These are phyloP conservation scores for Lumnitzera racemosa DNA, from an alignment of 345 rosid genomes.

Conservation along the genomic window DNA sequence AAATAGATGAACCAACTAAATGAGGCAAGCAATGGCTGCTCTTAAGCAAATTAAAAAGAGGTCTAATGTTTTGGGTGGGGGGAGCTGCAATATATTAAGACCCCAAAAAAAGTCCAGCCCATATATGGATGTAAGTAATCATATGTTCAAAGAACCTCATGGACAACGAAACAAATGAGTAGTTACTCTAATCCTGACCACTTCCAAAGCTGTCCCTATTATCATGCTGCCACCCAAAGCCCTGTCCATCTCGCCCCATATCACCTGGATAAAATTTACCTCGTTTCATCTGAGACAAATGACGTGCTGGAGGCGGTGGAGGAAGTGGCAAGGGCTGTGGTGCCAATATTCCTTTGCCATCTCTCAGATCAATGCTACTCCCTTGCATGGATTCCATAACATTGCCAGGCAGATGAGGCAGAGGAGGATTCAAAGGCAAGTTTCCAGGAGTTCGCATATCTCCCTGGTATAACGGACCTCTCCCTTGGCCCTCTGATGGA, in stretches of 20 bases:
- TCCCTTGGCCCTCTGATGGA: slow-evolving; percentile 34
- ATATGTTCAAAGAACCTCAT: neutral
- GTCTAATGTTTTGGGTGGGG: neutral
- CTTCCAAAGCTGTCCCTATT: slow-evolving; percentile 57
- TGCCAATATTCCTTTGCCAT: slow-evolving; percentile 44
- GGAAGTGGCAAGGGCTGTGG: slow-evolving; percentile 38
- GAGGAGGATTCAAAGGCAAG: slow-evolving; percentile 32
- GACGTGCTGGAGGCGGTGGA: slow-evolving; percentile 32
- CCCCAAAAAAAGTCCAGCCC: no score
- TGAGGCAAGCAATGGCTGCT: neutral
- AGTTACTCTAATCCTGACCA: slow-evolving; percentile 36
- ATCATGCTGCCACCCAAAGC: slow-evolving; percentile 74
- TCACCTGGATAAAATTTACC: slow-evolving; percentile 47
- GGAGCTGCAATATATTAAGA: no score
- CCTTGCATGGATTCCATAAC: slow-evolving; percentile 38
- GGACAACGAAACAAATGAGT: slow-evolving; percentile 8
- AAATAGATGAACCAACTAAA: neutral
- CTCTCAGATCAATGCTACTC: slow-evolving; percentile 30
- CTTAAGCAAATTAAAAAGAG: slow-evolving; percentile 1
- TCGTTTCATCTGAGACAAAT: slow-evolving; percentile 34
- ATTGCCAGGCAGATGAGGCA: slow-evolving; percentile 23
- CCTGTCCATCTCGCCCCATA: slow-evolving; percentile 49
- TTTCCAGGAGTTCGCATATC: slow-evolving; percentile 43
- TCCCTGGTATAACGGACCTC: slow-evolving; percentile 38
- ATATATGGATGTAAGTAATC: neutral